Percentiles rank a stretch among this genome's conserved stretches.
Conservation (phyloP, 352 stramenopile genomes). For the Elongisporangium senticosum region DNA sequence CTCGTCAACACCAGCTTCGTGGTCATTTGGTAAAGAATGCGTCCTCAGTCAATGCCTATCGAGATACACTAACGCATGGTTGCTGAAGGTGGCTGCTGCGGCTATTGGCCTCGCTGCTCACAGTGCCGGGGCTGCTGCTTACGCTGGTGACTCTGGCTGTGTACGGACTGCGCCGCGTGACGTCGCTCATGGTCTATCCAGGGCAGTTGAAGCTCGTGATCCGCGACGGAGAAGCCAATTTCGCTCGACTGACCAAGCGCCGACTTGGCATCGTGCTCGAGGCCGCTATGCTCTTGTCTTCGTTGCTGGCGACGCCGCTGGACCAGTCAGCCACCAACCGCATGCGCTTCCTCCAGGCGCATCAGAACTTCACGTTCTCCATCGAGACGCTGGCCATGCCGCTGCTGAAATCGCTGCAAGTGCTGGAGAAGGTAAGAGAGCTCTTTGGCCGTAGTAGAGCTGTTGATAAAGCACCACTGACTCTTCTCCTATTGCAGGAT, state of each 20-base stretch:
- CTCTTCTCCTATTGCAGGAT: slow-evolving; percentile 8
- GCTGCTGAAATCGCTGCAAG: slow-evolving; percentile 47
- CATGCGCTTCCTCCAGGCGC: slow-evolving; percentile 52
- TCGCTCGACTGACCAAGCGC: slow-evolving; percentile 61
- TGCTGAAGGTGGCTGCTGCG: slow-evolving; percentile 38
- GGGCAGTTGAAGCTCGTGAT: slow-evolving; percentile 74
- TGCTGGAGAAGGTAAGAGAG: slow-evolving; percentile 31
- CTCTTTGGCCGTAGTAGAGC: not conserved
- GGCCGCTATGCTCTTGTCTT: slow-evolving; percentile 56
- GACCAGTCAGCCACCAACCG: slow-evolving; percentile 17
- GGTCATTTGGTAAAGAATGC: slow-evolving; percentile 34
- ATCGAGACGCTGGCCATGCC: slow-evolving; percentile 59
- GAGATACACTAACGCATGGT: no score
- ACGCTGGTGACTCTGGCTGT: slow-evolving; percentile 29
- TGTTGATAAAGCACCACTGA: not conserved
- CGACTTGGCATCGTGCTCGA: slow-evolving; percentile 19
- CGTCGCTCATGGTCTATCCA: slow-evolving; percentile 60
- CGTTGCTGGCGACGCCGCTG: slow-evolving; percentile 32
- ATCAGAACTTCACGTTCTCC: slow-evolving; percentile 66
- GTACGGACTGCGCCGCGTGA: slow-evolving; percentile 35
- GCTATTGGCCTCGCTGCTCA: slow-evolving; percentile 40
- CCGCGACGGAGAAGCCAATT: slow-evolving; percentile 74
- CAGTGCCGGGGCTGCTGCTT: slow-evolving; percentile 43
- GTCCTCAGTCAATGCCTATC: no score
- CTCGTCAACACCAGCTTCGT: slow-evolving; percentile 60